Base-by-base conservation (phyloP, 2,329 filamentous ascomycete genomes). In the Beauveria medogensis region DNA sequence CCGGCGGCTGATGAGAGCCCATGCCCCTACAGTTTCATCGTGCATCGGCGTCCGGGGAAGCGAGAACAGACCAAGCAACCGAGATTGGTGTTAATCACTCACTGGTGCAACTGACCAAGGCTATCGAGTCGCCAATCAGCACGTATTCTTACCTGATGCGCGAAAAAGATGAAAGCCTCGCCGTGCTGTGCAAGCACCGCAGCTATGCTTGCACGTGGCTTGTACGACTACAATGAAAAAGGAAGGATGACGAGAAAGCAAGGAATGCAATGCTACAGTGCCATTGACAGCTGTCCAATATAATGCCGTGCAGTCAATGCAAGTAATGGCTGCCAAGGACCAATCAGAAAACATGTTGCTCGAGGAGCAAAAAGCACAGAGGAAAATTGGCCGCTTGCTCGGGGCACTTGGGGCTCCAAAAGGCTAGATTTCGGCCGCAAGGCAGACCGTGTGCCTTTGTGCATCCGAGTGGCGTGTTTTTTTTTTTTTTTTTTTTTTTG, bases 291-390 rank as follows among this genome's bases (percentile, higher is more conserved):
- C 24, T 30, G 24, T 10, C 16, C 28, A 22, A 10, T 18, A 24
- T 37, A 26, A 57, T 48, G 44, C 44, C 55, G 16, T 47, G 43
- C 20, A 47, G 55, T 48, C 30, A 48, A 57, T 57, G 55, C 55
- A 44, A 57, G 55, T 8, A 12, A 57, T 48, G 28, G 20, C 28
- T 14, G 30, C 55, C 40, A 2, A 22, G 22, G 10, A 20, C 46
- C 37, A 48, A 20, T 40, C 44, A 51, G 16, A 41, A 18, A 41
- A 6, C 10, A 5, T 20, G 46, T 41, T 50, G 51, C 24, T 12
- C 22, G 30, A 9, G 34, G 30, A 30, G 24, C 43, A 58, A 51
- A 14, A 9, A 48, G 54, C 20, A 48, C 14, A 20, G 24, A 40
- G n/a, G 44, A 34, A 24, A 37, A n/a, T 24, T 53, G 14, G 20